Percentiles rank a stretch among this genome's conserved stretches.
These are phyloP conservation scores for Pythium folliculosum DNA, from an alignment of 352 stramenopile species.

Conservation along the genomic window DNA sequence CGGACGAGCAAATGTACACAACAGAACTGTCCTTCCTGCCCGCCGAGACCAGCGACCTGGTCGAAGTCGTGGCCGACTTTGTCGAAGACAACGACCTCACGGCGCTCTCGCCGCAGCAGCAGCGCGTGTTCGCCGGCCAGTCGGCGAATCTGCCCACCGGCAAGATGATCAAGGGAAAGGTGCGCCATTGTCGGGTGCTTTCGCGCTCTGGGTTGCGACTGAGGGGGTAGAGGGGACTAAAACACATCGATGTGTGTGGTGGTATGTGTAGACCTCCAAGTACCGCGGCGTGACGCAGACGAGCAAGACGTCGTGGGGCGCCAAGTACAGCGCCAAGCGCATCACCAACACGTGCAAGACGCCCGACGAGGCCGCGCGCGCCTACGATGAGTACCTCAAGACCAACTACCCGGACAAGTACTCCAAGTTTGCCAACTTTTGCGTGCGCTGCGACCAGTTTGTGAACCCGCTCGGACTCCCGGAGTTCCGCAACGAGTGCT, in stretches of 20 bases:
- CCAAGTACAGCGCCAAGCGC: slow-evolving; percentile 87
- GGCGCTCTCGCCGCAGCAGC: slow-evolving; percentile 42
- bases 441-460: slow-evolving; percentile 74
- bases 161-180: slow-evolving; percentile 85
- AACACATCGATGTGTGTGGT: neutral
- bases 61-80: slow-evolving; percentile 61
- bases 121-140: slow-evolving; percentile 51
- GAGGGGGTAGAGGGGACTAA: neutral
- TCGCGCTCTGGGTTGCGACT: no score
- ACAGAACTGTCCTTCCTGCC: slow-evolving; percentile 74
- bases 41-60: slow-evolving; percentile 59
- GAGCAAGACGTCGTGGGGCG: slow-evolving; percentile 87
- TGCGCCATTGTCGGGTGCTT: slow-evolving; percentile 10
- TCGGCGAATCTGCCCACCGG: slow-evolving; percentile 23
- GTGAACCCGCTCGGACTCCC: slow-evolving; percentile 78
- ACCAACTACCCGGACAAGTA: slow-evolving; percentile 82
- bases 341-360: slow-evolving; percentile 90
- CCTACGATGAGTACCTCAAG: slow-evolving; percentile 86
- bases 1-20: slow-evolving; percentile 70
- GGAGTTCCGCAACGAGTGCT: slow-evolving; percentile 76
- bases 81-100: slow-evolving; percentile 47
- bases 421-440: slow-evolving; percentile 88
- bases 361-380: slow-evolving; percentile 77
- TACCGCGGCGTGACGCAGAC: slow-evolving; percentile 85
- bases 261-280: slow-evolving; percentile 68